phyloP scores from a whole-genome alignment of 2,329 filamentous ascomycete species.

The Leptographium radiaticola region DNA sequence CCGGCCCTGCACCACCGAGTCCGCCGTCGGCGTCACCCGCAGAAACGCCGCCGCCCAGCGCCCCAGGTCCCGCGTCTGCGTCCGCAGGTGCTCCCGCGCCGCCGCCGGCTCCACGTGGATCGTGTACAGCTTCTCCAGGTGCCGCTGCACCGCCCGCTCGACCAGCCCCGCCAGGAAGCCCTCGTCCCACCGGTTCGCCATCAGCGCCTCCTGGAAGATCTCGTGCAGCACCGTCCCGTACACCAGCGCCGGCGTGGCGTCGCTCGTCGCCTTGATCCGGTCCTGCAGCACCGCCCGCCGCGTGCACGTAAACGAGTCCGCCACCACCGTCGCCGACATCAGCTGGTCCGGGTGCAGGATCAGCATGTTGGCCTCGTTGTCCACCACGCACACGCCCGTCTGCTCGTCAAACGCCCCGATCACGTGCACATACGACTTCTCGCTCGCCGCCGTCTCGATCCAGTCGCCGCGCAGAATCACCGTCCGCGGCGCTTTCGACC shows the following conservation, averaged over 20 bases:
- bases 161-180: slow-evolving; percentile 55
- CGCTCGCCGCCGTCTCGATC: slow-evolving; percentile 56
- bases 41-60: slow-evolving; percentile 79
- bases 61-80: slow-evolving; percentile 71
- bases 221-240: slow-evolving; percentile 93
- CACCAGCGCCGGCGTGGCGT: slow-evolving; percentile 66
- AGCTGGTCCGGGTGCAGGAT: slow-evolving; percentile 92
- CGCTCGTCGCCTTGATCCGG: slow-evolving; percentile 79
- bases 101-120: slow-evolving; percentile 63
- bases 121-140: slow-evolving; percentile 81
- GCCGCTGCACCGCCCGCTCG: slow-evolving; percentile 54
- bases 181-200: slow-evolving; percentile 68
- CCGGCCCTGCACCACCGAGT: slow-evolving; percentile 66
- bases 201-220: slow-evolving; percentile 82
- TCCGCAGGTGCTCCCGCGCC: slow-evolving; percentile 66
- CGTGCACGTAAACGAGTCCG: slow-evolving; percentile 89
- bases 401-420: slow-evolving; percentile 58
- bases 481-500: slow-evolving; percentile 48
- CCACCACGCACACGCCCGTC: slow-evolving; percentile 63
- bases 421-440: slow-evolving; percentile 72
- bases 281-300: slow-evolving; percentile 89
- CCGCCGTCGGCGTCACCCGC: slow-evolving; percentile 53
- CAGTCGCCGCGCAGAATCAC: slow-evolving; percentile 76
- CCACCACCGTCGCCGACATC: slow-evolving; percentile 86
- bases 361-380: slow-evolving; percentile 71